A percentile compares a stretch with the other conserved stretches of the same genome.
Conservation (phyloP, 192 early-diverging fungal genomes). For the Coemansia asiatica region DNA sequence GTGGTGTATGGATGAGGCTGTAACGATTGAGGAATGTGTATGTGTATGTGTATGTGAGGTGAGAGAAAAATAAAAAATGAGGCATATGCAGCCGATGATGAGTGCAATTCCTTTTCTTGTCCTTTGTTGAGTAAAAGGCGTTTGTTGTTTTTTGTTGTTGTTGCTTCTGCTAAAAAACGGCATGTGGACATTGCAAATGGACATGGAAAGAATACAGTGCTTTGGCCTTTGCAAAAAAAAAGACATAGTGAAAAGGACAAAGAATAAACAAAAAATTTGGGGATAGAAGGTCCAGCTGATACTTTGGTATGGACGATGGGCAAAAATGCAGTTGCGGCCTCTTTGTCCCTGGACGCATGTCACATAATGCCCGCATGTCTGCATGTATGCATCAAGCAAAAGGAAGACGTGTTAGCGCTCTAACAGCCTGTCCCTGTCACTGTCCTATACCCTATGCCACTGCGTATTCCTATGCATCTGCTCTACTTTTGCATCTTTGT, state of each 20-base stretch:
- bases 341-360: constrained; percentile 1
- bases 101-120: neutral
- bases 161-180: neutral
- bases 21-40: neutral
- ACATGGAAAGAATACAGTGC: neutral
- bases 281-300: neutral
- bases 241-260: neutral
- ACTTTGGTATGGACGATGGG: neutral
- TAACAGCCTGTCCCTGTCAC: neutral
- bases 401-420: neutral
- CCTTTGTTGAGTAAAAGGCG: neutral
- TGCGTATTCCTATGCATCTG: no score
- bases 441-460: no score
- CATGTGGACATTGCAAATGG: neutral
- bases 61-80: neutral
- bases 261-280: neutral
- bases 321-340: constrained; percentile 6
- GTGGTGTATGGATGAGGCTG: neutral
- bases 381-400: constrained; percentile 3
- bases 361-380: constrained; percentile 9
- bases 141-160: neutral
- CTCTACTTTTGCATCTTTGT: neutral
- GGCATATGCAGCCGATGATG: constrained; percentile 1
- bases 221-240: neutral
- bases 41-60: neutral